Evolutionary conservation across 2,329 filamentous ascomycete genomes (phyloP).

Genomic region (Trichoderma koningiopsis): DNA sequence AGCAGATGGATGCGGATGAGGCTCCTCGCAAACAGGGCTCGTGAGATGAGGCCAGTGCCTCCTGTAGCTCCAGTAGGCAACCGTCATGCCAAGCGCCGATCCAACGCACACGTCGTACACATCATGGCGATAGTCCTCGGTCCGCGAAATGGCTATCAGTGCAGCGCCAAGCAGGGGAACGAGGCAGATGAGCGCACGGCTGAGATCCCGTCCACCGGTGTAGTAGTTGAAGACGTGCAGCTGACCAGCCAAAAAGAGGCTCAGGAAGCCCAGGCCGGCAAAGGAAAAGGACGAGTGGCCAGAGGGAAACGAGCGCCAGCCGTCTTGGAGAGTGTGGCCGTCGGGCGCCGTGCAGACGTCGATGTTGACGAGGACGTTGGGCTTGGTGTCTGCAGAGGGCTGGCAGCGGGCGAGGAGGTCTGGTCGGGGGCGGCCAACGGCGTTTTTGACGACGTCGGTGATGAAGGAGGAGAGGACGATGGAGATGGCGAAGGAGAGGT

Average conservation of each 20-base stretch:
- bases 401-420: constrained; percentile 75
- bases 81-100: constrained; percentile 58
- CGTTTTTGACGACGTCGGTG: constrained; percentile 90
- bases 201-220: constrained; percentile 52
- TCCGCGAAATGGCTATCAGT: constrained; percentile 69
- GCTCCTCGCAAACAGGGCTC: constrained; percentile 57
- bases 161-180: constrained; percentile 62
- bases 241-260: constrained; percentile 70
- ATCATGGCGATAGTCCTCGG: constrained; percentile 71
- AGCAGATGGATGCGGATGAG: constrained; percentile 52
- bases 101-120: constrained; percentile 69
- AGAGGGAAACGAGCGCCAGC: constrained; percentile 81
- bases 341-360: constrained; percentile 72
- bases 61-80: constrained; percentile 68
- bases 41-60: constrained; percentile 62
- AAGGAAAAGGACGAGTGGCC: constrained; percentile 82
- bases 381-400: constrained; percentile 56
- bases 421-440: constrained; percentile 72
- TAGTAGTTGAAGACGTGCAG: constrained; percentile 57
- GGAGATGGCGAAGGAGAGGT: constrained; percentile 78
- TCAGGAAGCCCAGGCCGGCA: constrained; percentile 73
- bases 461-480: constrained; percentile 78
- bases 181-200: constrained; percentile 59
- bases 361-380: constrained; percentile 60
- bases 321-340: constrained; percentile 73